Evolutionary conservation across 345 rosid genomes (phyloP).

Genomic region (Isatis tinctoria): DNA sequence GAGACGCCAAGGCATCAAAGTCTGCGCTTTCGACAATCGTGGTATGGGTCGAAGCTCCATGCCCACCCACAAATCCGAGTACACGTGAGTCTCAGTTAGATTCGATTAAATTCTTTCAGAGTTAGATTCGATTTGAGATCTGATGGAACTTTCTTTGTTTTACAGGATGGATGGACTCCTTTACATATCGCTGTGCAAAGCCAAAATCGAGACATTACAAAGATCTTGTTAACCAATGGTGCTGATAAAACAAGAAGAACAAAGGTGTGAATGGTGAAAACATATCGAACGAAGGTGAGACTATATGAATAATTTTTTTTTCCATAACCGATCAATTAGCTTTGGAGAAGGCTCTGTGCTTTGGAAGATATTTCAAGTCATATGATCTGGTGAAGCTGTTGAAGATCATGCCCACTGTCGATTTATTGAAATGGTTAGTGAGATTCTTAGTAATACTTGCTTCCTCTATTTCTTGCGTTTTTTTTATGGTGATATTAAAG

Average conservation of each 20-base stretch:
- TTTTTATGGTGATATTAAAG: not conserved
- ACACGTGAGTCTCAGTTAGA: too few species aligned
- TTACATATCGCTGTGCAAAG: slow-evolving; percentile 85
- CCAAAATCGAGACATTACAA: slow-evolving; percentile 64
- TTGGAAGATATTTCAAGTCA: too few species aligned
- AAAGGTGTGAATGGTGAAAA: slow-evolving; percentile 40
- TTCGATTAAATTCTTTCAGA: too few species aligned
- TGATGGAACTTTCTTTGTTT: slow-evolving; percentile 18
- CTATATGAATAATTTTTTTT: not conserved
- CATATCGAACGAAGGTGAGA: not conserved
- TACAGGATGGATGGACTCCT: slow-evolving; percentile 96
- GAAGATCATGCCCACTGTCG: too few species aligned
- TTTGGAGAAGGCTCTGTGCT: too few species aligned
- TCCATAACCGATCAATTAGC: not conserved
- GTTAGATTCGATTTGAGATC: too few species aligned
- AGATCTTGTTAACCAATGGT: slow-evolving; percentile 67
- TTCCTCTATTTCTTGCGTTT: not conserved
- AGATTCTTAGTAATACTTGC: not conserved
- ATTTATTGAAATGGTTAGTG: too few species aligned
- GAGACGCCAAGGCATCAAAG: too few species aligned
- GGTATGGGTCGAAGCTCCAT: too few species aligned
- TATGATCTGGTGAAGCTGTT: too few species aligned
- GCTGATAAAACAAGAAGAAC: slow-evolving; percentile 83
- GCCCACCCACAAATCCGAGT: too few species aligned
- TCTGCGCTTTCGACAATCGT: too few species aligned